A percentile compares a stretch with the other conserved stretches of the same genome.
phyloP scores from a whole-genome alignment of 1,284 basidiomycete species.

The Lentinula novae-zelandiae region DNA sequence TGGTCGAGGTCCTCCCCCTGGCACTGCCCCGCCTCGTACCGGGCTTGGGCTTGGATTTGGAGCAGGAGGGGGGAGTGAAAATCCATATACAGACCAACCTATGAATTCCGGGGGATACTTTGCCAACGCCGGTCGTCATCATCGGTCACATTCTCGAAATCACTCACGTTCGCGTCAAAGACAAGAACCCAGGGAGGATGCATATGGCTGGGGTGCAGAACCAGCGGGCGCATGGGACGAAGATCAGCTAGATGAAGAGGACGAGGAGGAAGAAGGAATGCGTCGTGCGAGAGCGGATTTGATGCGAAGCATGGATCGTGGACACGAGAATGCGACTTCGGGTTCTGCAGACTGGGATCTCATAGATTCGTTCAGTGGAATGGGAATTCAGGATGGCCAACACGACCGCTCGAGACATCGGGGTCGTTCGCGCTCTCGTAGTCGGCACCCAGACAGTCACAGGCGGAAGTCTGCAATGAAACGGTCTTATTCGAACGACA shows the following conservation, averaged over 20 bases:
- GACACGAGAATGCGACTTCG: not conserved
- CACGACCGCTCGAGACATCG: not conserved
- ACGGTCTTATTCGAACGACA: not conserved
- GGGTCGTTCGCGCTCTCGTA: not conserved
- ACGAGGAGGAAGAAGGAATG: not conserved
- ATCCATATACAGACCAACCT: not conserved
- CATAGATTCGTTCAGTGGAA: not conserved
- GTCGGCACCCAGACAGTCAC: not conserved
- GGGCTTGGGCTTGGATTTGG: not conserved
- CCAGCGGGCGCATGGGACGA: not conserved
- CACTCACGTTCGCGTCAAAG: not conserved
- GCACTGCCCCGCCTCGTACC: not conserved
- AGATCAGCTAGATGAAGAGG: not conserved
- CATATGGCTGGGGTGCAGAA: not conserved
- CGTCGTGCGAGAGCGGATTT: not conserved
- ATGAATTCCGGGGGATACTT: not conserved
- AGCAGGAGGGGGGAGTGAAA: not conserved
- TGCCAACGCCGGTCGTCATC: not conserved
- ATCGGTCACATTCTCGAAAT: not conserved
- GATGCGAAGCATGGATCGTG: not conserved
- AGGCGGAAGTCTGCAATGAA: not conserved
- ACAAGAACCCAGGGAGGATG: not conserved
- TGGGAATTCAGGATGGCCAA: not conserved
- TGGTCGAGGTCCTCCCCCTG: not conserved
- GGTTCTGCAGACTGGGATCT: conserved; percentile 1